Base-by-base conservation (phyloP, 768 basidiomycete species). In the Roridomyces roridus region DNA sequence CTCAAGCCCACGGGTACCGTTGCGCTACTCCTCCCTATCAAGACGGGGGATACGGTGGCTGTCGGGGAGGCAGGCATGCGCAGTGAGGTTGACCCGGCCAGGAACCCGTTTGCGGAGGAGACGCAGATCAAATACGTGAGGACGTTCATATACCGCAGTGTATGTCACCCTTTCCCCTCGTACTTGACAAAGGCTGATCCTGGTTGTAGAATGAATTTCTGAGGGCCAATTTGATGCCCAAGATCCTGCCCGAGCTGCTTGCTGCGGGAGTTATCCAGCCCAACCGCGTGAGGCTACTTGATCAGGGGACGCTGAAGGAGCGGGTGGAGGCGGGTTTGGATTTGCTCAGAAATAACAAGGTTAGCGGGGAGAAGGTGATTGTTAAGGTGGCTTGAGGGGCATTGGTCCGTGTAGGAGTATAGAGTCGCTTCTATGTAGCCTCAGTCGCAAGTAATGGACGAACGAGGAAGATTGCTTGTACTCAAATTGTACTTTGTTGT, bases 321-420 rank as follows among this genome's bases (percentile, higher is more conserved):
- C 71, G 82, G 23, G 75, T 77, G 1, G 70, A 66, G 15, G 62
- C 54, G n/a, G 83, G 78, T 0, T 61, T 83, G 37, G 75, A 80
- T 45, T 59, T 84, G 35, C 55, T 84, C 39, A 74, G 80, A 45
- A 72, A 77, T 29, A 81, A 81, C 57, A 74, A 78, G 65, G 66
- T 82, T 40, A 81, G 77, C 35, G 81, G 81, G 21, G 79, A 82
- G 67, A 85, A 83, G 53, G 71, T 81, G 2, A 66, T 83, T 2
- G 72, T 83, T 0, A 77, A 77, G 57, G 65, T 80, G 6, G 31
- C 44, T n/a, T n/a, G n/a, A n/a, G n/a, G n/a, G n/a, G n/a, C n/a
- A n/a, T n/a, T n/a, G n/a, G n/a, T n/a, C n/a, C n/a, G n/a, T n/a
- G n/a, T n/a, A n/a, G n/a, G n/a, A n/a, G n/a, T n/a, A n/a, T n/a